Base-by-base conservation (phyloP, 1,284 basidiomycete species). In the Sanguinoderma infundibulare region DNA sequence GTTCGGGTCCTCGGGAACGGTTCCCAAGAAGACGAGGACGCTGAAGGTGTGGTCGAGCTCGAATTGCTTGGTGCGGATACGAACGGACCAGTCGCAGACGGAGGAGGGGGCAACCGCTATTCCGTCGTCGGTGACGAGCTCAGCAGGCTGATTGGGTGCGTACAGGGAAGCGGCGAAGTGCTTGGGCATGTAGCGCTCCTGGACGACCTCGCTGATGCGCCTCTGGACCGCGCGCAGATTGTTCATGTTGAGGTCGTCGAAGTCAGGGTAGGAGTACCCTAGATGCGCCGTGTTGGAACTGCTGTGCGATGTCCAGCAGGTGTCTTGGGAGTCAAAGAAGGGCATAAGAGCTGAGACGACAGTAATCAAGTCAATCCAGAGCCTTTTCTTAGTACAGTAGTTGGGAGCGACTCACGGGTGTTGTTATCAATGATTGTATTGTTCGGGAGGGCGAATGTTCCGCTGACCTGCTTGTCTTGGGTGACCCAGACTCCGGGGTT, bases 201-300 rank as follows among this genome's bases (percentile, higher is more conserved):
- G 73, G 26, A 81, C 73, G 12, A 58, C 69, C 32, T 65, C 50
- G n/a, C 67, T 67, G 35, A 81, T 79, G 8, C 73, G 73, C 2
- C 54, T 60, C 49, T 67, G 65, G 35, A 79, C 74, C 3, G 72
- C 73, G 6, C 50, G 24, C 1, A 67, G 39, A 56, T 77, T 70
- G 40, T 59, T 62, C 56, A 75, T 57, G 58, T 78, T 69, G 53
- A 81, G 69, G 34, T 69, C 73, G 50, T 78, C 75, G 70, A 81
- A 81, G 28, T 81, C 80, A 17, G 80, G 79, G 65, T 82, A 82
- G 0, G 76, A 73, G 64, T 82, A 82, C 24, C 75, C 72, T n/a
- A 81, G 64, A 0, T 71, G 72, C 39, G 59, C 34, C 5, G 32
- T 42, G 40, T 51, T 53, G 0, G 55, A 54, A 5, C 72, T 53